These are phyloP conservation scores for Thelonectria blattea DNA, from an alignment of 2,329 filamentous ascomycete genomes.

Conservation along the genomic window DNA sequence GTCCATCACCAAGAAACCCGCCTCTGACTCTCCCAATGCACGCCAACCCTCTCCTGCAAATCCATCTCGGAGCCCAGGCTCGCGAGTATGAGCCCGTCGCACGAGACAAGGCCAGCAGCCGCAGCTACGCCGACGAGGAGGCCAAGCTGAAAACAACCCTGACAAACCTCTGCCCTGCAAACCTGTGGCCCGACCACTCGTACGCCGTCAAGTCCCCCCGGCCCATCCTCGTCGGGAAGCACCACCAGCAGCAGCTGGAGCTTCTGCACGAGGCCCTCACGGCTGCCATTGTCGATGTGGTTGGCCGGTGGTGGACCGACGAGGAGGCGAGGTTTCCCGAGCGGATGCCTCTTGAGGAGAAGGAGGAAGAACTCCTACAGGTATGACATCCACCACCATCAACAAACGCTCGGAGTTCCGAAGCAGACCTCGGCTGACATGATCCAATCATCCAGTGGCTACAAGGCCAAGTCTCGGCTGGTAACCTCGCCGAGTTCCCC, in stretches of 20 bases:
- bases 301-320: slow-evolving; percentile 48
- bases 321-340: slow-evolving; percentile 37
- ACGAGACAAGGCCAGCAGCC: neutral
- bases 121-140: slow-evolving; percentile 27
- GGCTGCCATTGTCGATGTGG: slow-evolving; percentile 43
- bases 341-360: slow-evolving; percentile 43
- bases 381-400: no score
- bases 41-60: slow-evolving; percentile 29
- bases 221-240: slow-evolving; percentile 42
- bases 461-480: slow-evolving; percentile 35
- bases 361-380: slow-evolving; percentile 41
- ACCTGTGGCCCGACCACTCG: slow-evolving; percentile 40
- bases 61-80: slow-evolving; percentile 23
- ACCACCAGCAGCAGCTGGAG: slow-evolving; percentile 40
- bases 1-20: neutral
- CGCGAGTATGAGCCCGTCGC: slow-evolving; percentile 17
- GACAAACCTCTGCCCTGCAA: slow-evolving; percentile 31
- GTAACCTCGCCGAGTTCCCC: slow-evolving; percentile 32
- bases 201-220: slow-evolving; percentile 39
- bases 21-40: slow-evolving; percentile 3
- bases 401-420: neutral
- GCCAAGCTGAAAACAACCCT: slow-evolving; percentile 25
- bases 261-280: slow-evolving; percentile 42
- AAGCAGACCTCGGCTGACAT: neutral
- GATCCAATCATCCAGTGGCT: slow-evolving; percentile 37